Percentiles rank a stretch among this genome's conserved stretches.
Evolutionary conservation across 1,284 basidiomycete genomes (phyloP).

Genomic region (Ganoderma lingzhi): DNA sequence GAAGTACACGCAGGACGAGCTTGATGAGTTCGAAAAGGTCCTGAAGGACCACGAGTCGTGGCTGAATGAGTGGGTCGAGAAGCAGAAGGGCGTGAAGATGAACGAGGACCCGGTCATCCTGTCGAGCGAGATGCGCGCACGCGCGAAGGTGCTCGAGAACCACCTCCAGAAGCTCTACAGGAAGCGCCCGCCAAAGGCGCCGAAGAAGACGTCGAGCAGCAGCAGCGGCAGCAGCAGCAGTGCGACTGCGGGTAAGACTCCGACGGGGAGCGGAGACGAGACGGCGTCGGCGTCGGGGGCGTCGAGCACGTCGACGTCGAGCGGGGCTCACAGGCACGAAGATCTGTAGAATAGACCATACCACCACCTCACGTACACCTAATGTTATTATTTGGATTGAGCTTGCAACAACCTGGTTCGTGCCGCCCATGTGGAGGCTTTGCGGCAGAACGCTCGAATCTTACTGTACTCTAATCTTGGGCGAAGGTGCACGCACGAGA

Average conservation of each 20-base stretch:
- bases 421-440: not conserved
- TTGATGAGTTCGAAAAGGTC: constrained; percentile 76
- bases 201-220: constrained; percentile 50
- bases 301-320: not conserved
- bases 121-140: constrained; percentile 83
- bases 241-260: constrained; percentile 9
- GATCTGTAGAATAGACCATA: constrained; percentile 38
- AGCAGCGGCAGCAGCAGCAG: constrained; percentile 25
- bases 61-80: constrained; percentile 81
- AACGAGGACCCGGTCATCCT: constrained; percentile 86
- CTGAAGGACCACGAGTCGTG: constrained; percentile 83
- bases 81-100: constrained; percentile 76
- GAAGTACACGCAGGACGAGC: constrained; percentile 85
- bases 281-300: constrained; percentile 35
- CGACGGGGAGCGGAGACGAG: constrained; percentile 8
- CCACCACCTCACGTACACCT: constrained; percentile 27
- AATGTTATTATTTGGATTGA: constrained; percentile 25
- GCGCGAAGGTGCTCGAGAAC: constrained; percentile 81
- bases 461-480: not conserved
- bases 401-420: not conserved
- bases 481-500: not conserved
- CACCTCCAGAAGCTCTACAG: constrained; percentile 73
- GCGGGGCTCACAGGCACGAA: constrained; percentile 30
- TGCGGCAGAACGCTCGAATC: not conserved
- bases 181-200: constrained; percentile 67